phyloP scores from a whole-genome alignment of 495 filamentous ascomycete genomes.

The Aspergillus haitiensis region DNA sequence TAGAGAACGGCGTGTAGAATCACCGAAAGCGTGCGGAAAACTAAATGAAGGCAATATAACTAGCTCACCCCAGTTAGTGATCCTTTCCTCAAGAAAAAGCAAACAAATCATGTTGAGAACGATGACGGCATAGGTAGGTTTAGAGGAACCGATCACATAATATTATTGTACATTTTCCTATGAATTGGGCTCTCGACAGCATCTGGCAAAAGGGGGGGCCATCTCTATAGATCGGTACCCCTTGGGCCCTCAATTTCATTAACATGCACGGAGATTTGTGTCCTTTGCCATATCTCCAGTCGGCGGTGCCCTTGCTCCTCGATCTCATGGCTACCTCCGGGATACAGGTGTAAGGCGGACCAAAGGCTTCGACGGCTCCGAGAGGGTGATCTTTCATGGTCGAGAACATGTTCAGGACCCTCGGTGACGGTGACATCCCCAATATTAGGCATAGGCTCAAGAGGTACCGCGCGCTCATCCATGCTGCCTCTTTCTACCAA shows the following conservation, averaged over 20 bases:
- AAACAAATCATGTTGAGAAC: too few relatives aligned
- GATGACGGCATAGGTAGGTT: too few relatives aligned
- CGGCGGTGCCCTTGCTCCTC: background rate
- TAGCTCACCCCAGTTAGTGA: too few relatives aligned
- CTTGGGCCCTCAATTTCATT: background rate
- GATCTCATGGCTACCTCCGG: background rate
- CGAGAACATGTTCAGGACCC: too few relatives aligned
- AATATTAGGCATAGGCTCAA: background rate
- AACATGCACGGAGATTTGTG: background rate
- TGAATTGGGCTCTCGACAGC: too few relatives aligned
- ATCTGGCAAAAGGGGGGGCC: background rate
- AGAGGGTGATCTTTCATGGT: background rate
- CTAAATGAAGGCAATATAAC: too few relatives aligned
- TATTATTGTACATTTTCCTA: too few relatives aligned
- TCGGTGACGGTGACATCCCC: background rate
- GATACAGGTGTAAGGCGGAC: background rate
- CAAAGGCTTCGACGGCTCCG: background rate
- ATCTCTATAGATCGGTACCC: background rate
- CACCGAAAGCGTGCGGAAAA: too few relatives aligned
- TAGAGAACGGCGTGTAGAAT: too few relatives aligned
- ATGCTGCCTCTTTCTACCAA: background rate
- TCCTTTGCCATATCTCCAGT: constrained; percentile 1
- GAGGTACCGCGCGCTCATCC: background rate
- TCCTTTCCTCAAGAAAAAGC: too few relatives aligned
- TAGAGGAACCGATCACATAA: too few relatives aligned